phyloP scores from a whole-genome alignment of 306 rosid species.

The Cotoneaster glaucophyllus region DNA sequence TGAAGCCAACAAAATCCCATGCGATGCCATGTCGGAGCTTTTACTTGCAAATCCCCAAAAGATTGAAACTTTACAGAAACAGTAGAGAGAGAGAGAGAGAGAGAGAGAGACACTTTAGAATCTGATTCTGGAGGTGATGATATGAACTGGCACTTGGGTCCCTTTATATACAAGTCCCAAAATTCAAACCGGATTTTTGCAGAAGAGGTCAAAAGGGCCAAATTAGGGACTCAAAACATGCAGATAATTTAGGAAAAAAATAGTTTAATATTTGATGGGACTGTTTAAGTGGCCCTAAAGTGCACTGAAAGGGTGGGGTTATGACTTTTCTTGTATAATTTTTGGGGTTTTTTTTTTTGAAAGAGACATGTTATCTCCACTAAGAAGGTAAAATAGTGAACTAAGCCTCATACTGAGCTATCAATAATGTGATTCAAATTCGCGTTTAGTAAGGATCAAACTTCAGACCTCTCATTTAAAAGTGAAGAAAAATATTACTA shows the following conservation, averaged over 20 bases:
- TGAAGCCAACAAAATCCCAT: slow-evolving; percentile 37
- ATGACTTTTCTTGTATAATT: background rate
- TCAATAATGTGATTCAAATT: too few species aligned
- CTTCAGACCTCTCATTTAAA: fast-evolving
- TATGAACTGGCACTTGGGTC: background rate
- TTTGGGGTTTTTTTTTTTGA: too few species aligned
- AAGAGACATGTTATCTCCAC: too few species aligned
- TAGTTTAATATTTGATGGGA: background rate
- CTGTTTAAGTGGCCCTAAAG: slow-evolving; percentile 20
- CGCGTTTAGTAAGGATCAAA: fast-evolving
- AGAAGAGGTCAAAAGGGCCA: slow-evolving; percentile 15
- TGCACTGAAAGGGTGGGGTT: slow-evolving; percentile 15
- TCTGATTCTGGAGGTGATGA: slow-evolving; percentile 3
- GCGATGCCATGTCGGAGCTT: slow-evolving; percentile 43
- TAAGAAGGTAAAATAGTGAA: too few species aligned
- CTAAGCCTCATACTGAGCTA: too few species aligned
- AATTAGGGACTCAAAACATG: background rate
- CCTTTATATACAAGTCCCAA: slow-evolving; percentile 18
- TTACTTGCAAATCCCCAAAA: background rate
- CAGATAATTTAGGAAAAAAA: background rate
- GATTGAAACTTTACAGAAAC: background rate
- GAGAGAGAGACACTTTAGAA: background rate
- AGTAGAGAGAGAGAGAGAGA: background rate
- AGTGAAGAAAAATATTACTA: fast-evolving
- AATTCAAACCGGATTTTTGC: background rate